Percentiles rank a stretch among this genome's conserved stretches.
Conservation (phyloP, 1,284 basidiomycete species). For the Agroathelia rolfsii region DNA sequence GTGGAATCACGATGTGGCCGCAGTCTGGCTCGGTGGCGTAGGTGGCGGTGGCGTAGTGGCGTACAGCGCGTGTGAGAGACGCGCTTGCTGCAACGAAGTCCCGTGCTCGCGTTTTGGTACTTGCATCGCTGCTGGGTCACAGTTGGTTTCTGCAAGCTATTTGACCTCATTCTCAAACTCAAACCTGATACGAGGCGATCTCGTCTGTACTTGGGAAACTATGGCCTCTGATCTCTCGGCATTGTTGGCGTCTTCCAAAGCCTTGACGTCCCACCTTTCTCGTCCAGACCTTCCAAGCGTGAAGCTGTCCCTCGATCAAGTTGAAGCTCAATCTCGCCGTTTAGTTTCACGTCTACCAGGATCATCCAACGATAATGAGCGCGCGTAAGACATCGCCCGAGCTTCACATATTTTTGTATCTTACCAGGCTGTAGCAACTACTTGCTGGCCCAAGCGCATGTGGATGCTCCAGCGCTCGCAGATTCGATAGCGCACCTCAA, state of each 20-base stretch:
- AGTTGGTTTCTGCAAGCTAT: too few species aligned
- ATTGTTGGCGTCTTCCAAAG: conserved; percentile 60
- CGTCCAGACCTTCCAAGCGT: conserved; percentile 76
- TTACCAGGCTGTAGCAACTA: conserved; percentile 67
- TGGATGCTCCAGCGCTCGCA: conserved; percentile 76
- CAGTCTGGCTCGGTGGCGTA: too few species aligned
- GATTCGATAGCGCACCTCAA: conserved; percentile 76
- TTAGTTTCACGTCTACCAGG: conserved; percentile 65
- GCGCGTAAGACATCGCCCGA: conserved; percentile 51
- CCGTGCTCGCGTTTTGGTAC: too few species aligned
- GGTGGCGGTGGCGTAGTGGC: too few species aligned
- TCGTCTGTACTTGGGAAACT: conserved; percentile 10
- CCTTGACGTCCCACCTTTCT: conserved; percentile 65
- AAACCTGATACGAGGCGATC: too few species aligned
- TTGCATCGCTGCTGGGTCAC: too few species aligned
- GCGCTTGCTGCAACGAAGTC: too few species aligned
- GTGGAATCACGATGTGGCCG: background rate
- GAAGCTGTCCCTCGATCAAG: conserved; percentile 83
- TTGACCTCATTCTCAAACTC: too few species aligned
- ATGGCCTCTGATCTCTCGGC: conserved; percentile 56
- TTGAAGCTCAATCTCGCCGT: conserved; percentile 79
- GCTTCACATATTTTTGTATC: conserved; percentile 7
- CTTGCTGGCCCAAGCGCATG: conserved; percentile 82
- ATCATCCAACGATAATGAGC: conserved; percentile 51
- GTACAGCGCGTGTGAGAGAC: too few species aligned